phyloP scores from a whole-genome alignment of 2,329 filamentous ascomycete genomes.

The Sarocladium strictum region DNA sequence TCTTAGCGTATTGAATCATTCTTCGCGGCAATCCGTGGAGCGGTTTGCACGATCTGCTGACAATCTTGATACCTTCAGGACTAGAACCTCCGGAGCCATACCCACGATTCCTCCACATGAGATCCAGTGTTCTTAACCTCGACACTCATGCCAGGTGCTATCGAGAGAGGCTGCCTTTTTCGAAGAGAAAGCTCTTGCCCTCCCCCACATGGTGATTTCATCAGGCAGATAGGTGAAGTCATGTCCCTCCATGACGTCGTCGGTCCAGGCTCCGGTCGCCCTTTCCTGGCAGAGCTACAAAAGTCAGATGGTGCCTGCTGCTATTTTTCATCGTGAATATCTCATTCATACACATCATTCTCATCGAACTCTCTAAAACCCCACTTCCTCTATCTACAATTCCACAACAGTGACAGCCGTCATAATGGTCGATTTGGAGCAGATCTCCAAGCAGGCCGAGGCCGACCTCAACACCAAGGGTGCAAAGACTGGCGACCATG shows the following conservation, averaged over 20 bases:
- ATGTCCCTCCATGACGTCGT: slow-evolving; percentile 10
- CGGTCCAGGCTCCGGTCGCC: not conserved
- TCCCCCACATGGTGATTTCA: slow-evolving; percentile 10
- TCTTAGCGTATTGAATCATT: too few species aligned
- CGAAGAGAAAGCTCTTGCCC: not conserved
- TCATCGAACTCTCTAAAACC: not conserved
- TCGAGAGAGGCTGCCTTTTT: too few species aligned
- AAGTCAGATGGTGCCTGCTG: not conserved
- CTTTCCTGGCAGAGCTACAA: not conserved
- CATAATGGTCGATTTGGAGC: slow-evolving; percentile 29
- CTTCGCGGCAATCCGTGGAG: not conserved
- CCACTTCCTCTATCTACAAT: not conserved
- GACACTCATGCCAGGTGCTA: slow-evolving; percentile 1
- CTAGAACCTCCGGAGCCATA: slow-evolving; percentile 11
- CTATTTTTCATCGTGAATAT: not conserved
- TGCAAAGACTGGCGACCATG: slow-evolving; percentile 36
- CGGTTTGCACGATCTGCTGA: not conserved
- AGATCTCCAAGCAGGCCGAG: slow-evolving; percentile 40
- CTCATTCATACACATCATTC: not conserved
- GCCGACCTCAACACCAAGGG: slow-evolving; percentile 41
- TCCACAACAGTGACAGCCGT: not conserved
- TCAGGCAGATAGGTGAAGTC: slow-evolving; percentile 8
- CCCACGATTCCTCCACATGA: not conserved
- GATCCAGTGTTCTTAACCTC: not conserved
- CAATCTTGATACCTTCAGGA: slow-evolving; percentile 12